Evolutionary conservation across 2,329 filamentous ascomycete species (phyloP).

Genomic region (Helotiales sp.): DNA sequence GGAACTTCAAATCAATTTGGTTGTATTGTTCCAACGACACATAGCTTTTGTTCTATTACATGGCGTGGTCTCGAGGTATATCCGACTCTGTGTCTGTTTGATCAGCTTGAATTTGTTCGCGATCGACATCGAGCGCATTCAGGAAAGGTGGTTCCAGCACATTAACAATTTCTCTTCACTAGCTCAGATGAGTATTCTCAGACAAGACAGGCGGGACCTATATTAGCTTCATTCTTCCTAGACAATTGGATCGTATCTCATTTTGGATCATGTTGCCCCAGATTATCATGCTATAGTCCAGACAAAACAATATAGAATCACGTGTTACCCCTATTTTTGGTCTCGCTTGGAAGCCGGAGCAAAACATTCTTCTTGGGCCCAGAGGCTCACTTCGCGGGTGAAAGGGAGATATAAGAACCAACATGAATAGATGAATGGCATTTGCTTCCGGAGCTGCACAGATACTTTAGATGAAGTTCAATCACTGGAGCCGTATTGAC

Average conservation of each 20-base stretch:
- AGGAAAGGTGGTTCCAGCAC: background rate
- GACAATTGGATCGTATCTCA: background rate
- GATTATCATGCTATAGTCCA: conserved; percentile 4
- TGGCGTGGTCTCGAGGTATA: background rate
- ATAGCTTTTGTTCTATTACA: background rate
- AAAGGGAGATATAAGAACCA: conserved; percentile 4
- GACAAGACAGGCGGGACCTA: background rate
- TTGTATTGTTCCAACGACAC: background rate
- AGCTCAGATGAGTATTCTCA: background rate
- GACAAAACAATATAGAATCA: background rate
- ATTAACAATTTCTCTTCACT: background rate
- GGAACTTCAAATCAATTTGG: background rate
- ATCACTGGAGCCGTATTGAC: background rate
- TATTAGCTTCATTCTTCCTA: background rate
- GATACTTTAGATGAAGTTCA: background rate
- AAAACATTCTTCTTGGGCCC: background rate
- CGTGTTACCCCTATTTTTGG: background rate
- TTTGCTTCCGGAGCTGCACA: background rate
- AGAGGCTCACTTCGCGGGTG: background rate
- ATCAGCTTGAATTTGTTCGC: background rate
- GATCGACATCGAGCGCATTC: background rate
- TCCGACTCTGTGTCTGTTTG: background rate
- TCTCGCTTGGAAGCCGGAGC: conserved; percentile 1
- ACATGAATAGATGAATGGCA: background rate
- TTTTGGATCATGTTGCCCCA: conserved; percentile 2